Conservation (phyloP, 2,329 filamentous ascomycete species). For the Helotiales sp. region DNA sequence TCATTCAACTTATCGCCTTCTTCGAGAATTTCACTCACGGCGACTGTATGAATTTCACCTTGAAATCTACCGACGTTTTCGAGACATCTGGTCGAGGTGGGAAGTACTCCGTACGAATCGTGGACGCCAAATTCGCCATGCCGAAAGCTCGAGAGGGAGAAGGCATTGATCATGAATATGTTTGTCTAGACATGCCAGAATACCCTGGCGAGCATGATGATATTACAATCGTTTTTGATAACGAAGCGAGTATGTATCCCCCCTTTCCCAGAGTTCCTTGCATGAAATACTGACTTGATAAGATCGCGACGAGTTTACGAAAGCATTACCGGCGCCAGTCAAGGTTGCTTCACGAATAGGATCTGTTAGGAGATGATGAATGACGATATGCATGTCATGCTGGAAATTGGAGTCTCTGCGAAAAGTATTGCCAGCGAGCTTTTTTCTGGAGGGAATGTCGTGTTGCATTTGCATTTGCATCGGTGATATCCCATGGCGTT, state of each 20-base stretch:
- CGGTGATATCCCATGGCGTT: conserved; percentile 27
- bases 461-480: conserved; percentile 11
- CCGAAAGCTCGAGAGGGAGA: conserved; percentile 57
- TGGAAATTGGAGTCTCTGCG: conserved; percentile 3
- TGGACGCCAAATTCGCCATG: conserved; percentile 88
- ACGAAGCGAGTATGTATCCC: conserved; percentile 48
- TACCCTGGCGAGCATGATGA: conserved; percentile 93
- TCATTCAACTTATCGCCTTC: conserved; percentile 78
- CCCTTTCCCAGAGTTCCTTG: conserved; percentile 9
- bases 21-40: conserved; percentile 87
- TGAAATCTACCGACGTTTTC: conserved; percentile 82
- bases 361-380: conserved; percentile 33
- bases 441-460: conserved; percentile 3
- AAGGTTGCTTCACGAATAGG: conserved; percentile 35
- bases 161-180: conserved; percentile 66
- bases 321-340: conserved; percentile 36
- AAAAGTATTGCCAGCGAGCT: neutral
- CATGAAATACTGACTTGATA: conserved; percentile 18
- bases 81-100: conserved; percentile 65
- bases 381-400: neutral
- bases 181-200: conserved; percentile 84
- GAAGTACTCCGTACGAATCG: conserved; percentile 74
- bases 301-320: conserved; percentile 27
- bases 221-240: conserved; percentile 82
- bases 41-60: conserved; percentile 82